These are phyloP conservation scores for Pythium dissotocum DNA, from an alignment of 352 stramenopile genomes.

Conservation along the genomic window DNA sequence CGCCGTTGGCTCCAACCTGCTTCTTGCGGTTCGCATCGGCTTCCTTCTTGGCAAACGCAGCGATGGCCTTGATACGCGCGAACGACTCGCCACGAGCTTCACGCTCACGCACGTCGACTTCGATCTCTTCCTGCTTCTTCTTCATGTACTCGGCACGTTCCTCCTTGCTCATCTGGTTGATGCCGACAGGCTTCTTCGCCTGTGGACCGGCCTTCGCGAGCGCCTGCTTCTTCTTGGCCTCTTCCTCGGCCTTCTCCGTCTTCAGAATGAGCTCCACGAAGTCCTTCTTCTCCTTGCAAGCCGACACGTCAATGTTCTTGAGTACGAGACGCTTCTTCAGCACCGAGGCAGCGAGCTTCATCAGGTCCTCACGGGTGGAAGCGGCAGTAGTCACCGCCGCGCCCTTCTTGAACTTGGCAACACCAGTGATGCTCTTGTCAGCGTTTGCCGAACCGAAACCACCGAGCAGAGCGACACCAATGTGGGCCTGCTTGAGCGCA, in stretches of 20 bases:
- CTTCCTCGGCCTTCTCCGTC: slow-evolving; percentile 55
- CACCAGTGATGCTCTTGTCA: slow-evolving; percentile 83
- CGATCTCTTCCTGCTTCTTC: slow-evolving; percentile 79
- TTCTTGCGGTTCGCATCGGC: slow-evolving; percentile 68
- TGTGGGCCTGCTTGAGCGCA: slow-evolving; percentile 92
- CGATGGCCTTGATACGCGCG: slow-evolving; percentile 83
- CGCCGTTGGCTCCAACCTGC: slow-evolving; percentile 66
- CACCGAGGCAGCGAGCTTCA: slow-evolving; percentile 87
- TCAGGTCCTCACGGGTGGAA: slow-evolving; percentile 62
- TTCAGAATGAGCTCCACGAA: slow-evolving; percentile 77
- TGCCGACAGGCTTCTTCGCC: slow-evolving; percentile 45
- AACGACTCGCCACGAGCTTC: slow-evolving; percentile 86
- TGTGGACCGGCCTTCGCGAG: slow-evolving; percentile 26
- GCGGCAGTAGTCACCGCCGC: slow-evolving; percentile 34
- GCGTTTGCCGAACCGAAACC: slow-evolving; percentile 85
- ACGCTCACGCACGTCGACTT: slow-evolving; percentile 74
- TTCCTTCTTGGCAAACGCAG: slow-evolving; percentile 83
- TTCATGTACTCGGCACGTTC: slow-evolving; percentile 85
- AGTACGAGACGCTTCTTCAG: slow-evolving; percentile 78
- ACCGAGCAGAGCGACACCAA: slow-evolving; percentile 80
- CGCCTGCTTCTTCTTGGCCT: slow-evolving; percentile 58
- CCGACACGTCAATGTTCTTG: slow-evolving; percentile 62
- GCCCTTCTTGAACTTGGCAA: slow-evolving; percentile 78
- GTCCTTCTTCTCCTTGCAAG: slow-evolving; percentile 82
- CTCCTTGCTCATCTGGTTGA: slow-evolving; percentile 55